Conservation (phyloP, 257 asterid genomes). For the Eucommia ulmoides region DNA sequence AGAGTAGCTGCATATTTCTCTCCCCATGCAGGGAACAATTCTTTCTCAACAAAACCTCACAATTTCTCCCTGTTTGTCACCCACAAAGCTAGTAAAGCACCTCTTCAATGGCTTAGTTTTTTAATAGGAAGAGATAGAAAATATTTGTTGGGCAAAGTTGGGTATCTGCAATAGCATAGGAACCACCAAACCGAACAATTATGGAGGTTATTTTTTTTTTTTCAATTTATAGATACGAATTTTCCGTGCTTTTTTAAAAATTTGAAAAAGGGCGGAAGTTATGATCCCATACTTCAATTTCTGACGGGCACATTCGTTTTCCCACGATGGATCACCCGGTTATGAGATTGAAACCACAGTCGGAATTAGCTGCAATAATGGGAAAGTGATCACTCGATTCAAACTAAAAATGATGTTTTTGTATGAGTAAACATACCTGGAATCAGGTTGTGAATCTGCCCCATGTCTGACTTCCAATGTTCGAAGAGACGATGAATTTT, state of each 20-base stretch:
- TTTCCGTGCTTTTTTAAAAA: too few species aligned
- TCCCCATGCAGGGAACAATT: conserved; percentile 84
- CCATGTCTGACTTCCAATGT: conserved; percentile 79
- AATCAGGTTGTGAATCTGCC: conserved; percentile 46
- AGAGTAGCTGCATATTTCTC: conserved; percentile 55
- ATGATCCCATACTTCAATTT: conserved; percentile 73
- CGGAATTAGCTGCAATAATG: conserved; percentile 54
- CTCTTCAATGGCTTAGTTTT: conserved; percentile 55
- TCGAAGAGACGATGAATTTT: too few species aligned
- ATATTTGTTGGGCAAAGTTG: conserved; percentile 63
- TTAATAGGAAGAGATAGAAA: conserved; percentile 77
- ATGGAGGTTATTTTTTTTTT: too few species aligned
- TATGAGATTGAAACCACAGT: conserved; percentile 68
- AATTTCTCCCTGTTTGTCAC: conserved; percentile 86
- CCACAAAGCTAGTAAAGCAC: conserved; percentile 89
- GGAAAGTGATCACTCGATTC: conserved; percentile 9
- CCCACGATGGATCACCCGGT: conserved; percentile 97
- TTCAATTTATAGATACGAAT: too few species aligned
- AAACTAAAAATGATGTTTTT: too few species aligned
- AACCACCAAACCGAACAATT: too few species aligned
- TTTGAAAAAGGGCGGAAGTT: too few species aligned
- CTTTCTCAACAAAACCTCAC: conserved; percentile 67
- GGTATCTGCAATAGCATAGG: conserved; percentile 62
- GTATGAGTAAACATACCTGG: conserved; percentile 55
- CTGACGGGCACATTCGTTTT: conserved; percentile 87